Percentiles rank a stretch among this genome's conserved stretches.
Evolutionary conservation across 148 eudicot species (phyloP).

Genomic region (Camellia sinensis): DNA sequence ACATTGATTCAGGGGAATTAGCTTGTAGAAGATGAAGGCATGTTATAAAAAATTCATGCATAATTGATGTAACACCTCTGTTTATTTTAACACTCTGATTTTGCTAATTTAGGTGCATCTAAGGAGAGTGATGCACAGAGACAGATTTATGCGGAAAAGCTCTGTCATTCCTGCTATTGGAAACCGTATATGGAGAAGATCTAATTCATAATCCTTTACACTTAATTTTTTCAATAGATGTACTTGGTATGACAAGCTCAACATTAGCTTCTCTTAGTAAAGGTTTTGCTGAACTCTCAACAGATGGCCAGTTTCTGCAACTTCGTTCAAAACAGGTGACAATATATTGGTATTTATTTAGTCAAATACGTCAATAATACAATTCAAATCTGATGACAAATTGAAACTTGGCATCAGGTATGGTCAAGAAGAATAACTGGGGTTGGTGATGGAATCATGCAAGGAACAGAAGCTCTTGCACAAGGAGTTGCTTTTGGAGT

Average conservation of each 20-base stretch:
- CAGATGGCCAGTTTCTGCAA: constrained; percentile 96
- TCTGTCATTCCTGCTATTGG: constrained; percentile 86
- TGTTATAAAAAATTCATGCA: neutral
- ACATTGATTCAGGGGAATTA: neutral
- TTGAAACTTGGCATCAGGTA: constrained; percentile 44
- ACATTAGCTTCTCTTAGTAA: constrained; percentile 93
- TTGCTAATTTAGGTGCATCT: constrained; percentile 68
- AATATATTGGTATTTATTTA: constrained; percentile 2
- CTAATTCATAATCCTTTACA: constrained; percentile 92
- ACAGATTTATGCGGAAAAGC: constrained; percentile 95
- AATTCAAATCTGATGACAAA: constrained; percentile 1
- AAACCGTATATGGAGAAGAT: constrained; percentile 90
- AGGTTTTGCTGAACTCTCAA: constrained; percentile 98
- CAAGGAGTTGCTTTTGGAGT: constrained; percentile 99
- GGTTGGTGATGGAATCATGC: constrained; percentile 91
- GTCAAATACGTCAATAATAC: neutral
- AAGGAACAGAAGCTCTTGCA: constrained; percentile 99
- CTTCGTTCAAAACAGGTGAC: constrained; percentile 92
- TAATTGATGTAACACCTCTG: constrained; percentile 1
- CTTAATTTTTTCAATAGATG: constrained; percentile 90
- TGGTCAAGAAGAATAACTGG: constrained; percentile 93
- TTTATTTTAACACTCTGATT: constrained; percentile 13
- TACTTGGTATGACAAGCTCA: constrained; percentile 96
- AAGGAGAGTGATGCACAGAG: constrained; percentile 85
- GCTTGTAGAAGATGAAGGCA: neutral